A percentile compares a stretch with the other conserved stretches of the same genome.
Evolutionary conservation across 2,329 filamentous ascomycete genomes (phyloP).

Genomic region (Xylariaceae sp.): DNA sequence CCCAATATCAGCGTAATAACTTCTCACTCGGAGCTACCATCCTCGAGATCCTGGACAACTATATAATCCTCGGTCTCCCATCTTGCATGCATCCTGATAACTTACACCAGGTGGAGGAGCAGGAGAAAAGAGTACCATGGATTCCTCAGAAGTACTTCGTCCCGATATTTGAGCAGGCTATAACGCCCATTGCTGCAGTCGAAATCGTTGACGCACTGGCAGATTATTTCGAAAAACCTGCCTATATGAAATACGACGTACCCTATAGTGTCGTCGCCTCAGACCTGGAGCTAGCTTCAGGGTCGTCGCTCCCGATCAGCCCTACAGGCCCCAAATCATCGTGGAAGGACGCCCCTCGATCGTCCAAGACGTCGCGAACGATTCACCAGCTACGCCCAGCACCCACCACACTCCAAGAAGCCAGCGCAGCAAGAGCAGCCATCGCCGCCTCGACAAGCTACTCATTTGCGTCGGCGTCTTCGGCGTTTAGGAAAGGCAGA

Average conservation of each 20-base stretch:
- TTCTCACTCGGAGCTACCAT: constrained; percentile 38
- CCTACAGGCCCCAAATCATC: neutral
- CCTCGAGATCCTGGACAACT: constrained; percentile 40
- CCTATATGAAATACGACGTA: constrained; percentile 30
- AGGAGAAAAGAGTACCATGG: constrained; percentile 37
- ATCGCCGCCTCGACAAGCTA: constrained; percentile 23
- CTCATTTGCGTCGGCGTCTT: constrained; percentile 35
- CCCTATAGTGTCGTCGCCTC: constrained; percentile 28
- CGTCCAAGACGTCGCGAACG: neutral
- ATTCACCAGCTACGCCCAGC: neutral
- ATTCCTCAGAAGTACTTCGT: constrained; percentile 40
- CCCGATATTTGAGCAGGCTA: constrained; percentile 39
- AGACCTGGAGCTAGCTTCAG: constrained; percentile 11
- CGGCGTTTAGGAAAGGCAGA: constrained; percentile 45
- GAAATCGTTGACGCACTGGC: constrained; percentile 40
- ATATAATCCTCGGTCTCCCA: constrained; percentile 36
- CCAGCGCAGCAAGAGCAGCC: constrained; percentile 12
- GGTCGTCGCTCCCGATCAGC: neutral
- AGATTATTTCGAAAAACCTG: constrained; percentile 38
- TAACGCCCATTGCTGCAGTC: constrained; percentile 24
- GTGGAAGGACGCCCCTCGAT: neutral
- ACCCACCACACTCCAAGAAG: constrained; percentile 15
- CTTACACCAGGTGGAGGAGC: constrained; percentile 30
- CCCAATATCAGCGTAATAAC: constrained; percentile 36
- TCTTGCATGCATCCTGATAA: constrained; percentile 30